Base-by-base conservation (phyloP, 2,329 filamentous ascomycete genomes). In the Xylariales sp. region DNA sequence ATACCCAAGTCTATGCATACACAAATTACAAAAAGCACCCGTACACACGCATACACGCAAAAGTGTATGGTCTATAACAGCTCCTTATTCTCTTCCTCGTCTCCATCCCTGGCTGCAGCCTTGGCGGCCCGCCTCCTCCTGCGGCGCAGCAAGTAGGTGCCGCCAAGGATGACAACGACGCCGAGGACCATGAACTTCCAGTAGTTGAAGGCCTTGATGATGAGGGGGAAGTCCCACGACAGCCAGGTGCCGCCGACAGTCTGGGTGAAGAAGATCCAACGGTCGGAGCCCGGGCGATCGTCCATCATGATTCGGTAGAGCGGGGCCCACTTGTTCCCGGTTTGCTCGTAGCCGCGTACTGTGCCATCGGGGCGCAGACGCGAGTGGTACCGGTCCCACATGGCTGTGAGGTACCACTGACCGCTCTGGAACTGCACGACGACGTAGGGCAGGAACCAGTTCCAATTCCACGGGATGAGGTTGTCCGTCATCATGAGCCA, bases 391-490 rank as follows among this genome's bases (percentile, higher is more conserved):
- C 83, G 72, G 51, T 83, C 74, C 83, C 83, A 87, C 44, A 86
- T 74, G 24, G 85, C 73, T 40, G 78, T 83, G 31, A 85, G 64
- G 62, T 83, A 87, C 42, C 85, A 67, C 7, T 83, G 82, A 3
- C 83, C 83, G 3, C 81, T 85, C 17, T 77, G 76, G 35, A 80
- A 83, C 78, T 84, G 85, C 54, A 87, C 79, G n/a, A 81, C 85
- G 50, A 87, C 78, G 56, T 87, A 86, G 0, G 83, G 82, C 21
- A 87, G 65, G 8, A 81, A 55, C 78, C 81, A 87, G 49, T 74
- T 75, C 53, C 77, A 75, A 55, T 85, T 74, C 57, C 84, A 86
- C 16, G 72, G 61, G 36, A 76, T 70, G n/a, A 87, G 62, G 8
- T 73, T 70, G 45, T 84, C 74, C 42, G 83, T 83, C 25, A 84